These are phyloP conservation scores for Strobilomyces confusus DNA, from an alignment of 768 basidiomycete genomes.

Conservation along the genomic window DNA sequence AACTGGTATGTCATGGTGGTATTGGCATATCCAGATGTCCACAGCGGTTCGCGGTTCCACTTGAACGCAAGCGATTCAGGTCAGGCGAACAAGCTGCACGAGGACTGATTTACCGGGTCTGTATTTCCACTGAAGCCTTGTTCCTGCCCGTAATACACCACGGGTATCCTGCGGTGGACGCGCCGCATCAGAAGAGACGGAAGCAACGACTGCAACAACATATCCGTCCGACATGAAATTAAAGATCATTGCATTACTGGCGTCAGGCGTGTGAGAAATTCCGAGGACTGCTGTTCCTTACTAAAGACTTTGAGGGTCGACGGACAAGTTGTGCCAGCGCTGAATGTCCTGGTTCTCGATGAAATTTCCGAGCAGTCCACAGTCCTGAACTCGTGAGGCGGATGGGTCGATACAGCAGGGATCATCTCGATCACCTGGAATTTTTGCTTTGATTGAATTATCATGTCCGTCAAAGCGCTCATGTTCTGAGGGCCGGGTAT, in stretches of 20 bases:
- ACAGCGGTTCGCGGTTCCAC: slow-evolving; percentile 74
- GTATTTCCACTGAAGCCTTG: slow-evolving; percentile 59
- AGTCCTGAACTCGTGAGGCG: slow-evolving; percentile 16
- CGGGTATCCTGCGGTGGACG: slow-evolving; percentile 49
- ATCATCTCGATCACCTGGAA: slow-evolving; percentile 38
- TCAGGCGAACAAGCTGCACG: not conserved
- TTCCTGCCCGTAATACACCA: slow-evolving; percentile 81
- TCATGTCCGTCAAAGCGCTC: slow-evolving; percentile 47
- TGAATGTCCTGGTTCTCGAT: slow-evolving; percentile 76
- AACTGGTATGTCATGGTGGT: slow-evolving; percentile 56
- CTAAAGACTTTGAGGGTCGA: slow-evolving; percentile 71
- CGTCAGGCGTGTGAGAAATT: slow-evolving; percentile 1
- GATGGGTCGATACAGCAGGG: not conserved
- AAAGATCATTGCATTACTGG: slow-evolving; percentile 69
- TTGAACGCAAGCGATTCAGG: slow-evolving; percentile 22
- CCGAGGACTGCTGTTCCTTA: slow-evolving; percentile 28
- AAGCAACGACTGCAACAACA: not conserved
- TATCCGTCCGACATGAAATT: slow-evolving; percentile 73
- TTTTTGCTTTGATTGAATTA: slow-evolving; percentile 49
- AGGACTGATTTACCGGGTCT: slow-evolving; percentile 52
- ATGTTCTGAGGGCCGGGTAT: slow-evolving; percentile 68
- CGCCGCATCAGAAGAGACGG: not conserved
- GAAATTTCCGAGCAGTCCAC: slow-evolving; percentile 61
- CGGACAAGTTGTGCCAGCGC: slow-evolving; percentile 68
- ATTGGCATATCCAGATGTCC: slow-evolving; percentile 62